These are phyloP conservation scores for Euphorbia neoarborescens DNA, from an alignment of 441 rosid species.

Conservation along the genomic window DNA sequence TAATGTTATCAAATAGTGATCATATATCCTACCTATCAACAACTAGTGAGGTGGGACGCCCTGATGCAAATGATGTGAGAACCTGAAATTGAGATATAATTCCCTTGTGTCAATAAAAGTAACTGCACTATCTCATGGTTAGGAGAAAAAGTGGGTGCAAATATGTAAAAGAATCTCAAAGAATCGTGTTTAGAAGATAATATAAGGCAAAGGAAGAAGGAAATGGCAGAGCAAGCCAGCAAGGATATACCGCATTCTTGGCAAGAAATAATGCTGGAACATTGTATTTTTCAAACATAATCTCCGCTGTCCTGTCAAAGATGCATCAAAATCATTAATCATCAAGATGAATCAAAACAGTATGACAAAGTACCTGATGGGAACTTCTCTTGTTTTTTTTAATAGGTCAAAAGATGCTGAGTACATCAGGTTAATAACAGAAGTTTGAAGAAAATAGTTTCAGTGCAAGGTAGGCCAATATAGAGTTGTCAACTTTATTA, in stretches of 20 bases:
- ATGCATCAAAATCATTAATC: constrained; percentile 16
- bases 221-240: constrained; percentile 15
- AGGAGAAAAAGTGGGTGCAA: constrained; percentile 7
- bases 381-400: background rate
- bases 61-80: constrained; percentile 96
- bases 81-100: constrained; percentile 49
- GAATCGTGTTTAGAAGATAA: background rate
- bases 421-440: background rate
- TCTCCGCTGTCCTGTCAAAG: constrained; percentile 83
- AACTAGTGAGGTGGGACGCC: constrained; percentile 93
- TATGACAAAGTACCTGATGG: background rate
- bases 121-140: constrained; percentile 4
- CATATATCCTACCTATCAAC: constrained; percentile 67
- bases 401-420: background rate
- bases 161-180: background rate
- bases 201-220: background rate
- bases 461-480: background rate
- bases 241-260: constrained; percentile 74
- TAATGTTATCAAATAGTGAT: constrained; percentile 2
- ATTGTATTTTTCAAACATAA: constrained; percentile 93
- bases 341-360: constrained; percentile 6
- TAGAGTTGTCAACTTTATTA: background rate
- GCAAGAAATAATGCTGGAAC: constrained; percentile 95
- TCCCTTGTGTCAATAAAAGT: constrained; percentile 16
- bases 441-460: background rate